phyloP scores from a whole-genome alignment of 768 basidiomycete species.

The Termitomyces sp. region DNA sequence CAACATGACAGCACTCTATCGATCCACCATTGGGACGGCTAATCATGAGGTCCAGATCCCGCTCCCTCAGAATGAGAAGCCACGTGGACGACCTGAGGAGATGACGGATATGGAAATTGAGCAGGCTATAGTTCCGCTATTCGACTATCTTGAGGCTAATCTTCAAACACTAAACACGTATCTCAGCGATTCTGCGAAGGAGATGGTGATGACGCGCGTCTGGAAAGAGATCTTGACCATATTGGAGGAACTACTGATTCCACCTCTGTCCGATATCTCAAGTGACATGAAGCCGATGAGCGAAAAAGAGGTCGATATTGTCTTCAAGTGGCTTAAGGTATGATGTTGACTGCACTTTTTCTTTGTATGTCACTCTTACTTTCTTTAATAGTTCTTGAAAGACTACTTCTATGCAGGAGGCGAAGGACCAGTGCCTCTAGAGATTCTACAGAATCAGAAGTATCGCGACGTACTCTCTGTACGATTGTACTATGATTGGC shows the following conservation, averaged over 20 bases:
- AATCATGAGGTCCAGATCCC: slow-evolving; percentile 73
- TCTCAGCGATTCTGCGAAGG: slow-evolving; percentile 77
- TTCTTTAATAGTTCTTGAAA: slow-evolving; percentile 63
- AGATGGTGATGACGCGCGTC: slow-evolving; percentile 86
- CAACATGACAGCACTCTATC: slow-evolving; percentile 74
- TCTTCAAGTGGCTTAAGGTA: slow-evolving; percentile 98
- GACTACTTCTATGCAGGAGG: slow-evolving; percentile 96
- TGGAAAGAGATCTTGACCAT: slow-evolving; percentile 94
- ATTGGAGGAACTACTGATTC: slow-evolving; percentile 85
- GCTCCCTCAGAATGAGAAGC: slow-evolving; percentile 67
- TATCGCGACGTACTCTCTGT: slow-evolving; percentile 89
- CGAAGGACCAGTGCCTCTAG: slow-evolving; percentile 84
- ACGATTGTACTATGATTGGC: slow-evolving; percentile 94
- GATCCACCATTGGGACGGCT: slow-evolving; percentile 64
- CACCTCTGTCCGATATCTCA: slow-evolving; percentile 77
- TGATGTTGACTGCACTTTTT: neutral
- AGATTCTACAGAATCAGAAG: slow-evolving; percentile 87
- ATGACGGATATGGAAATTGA: slow-evolving; percentile 94
- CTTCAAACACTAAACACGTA: slow-evolving; percentile 87
- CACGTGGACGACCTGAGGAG: slow-evolving; percentile 71
- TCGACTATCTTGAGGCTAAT: slow-evolving; percentile 96
- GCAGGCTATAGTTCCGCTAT: slow-evolving; percentile 82
- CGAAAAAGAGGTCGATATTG: slow-evolving; percentile 97
- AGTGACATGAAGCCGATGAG: slow-evolving; percentile 89
- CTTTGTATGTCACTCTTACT: neutral